Evolutionary conservation across 441 rosid genomes (phyloP), one percentile per base, ranked within the genome.

Genomic region (Arabidopsis hybrid): DNA sequence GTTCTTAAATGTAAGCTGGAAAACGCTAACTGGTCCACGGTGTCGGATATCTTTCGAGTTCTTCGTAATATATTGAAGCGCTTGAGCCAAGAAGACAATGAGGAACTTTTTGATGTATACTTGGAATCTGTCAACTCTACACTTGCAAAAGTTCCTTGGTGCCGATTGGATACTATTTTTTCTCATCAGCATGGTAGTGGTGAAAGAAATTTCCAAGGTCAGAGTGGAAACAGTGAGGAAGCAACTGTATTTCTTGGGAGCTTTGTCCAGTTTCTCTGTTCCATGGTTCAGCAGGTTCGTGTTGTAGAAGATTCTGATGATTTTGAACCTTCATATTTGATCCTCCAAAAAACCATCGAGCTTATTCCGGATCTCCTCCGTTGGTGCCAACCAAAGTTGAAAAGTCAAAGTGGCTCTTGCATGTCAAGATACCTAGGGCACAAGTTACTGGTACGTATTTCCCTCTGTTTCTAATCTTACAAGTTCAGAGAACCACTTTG

Each of bases 201-300:
- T 21, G 26, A 21, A 21, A 21, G 26, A 21, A 21, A 21, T 21
- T 21, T 21, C 26, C 26, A 21, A 21, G 26, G 62, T 12, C 69
- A 75, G 52, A 42, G 60, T 64, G 74, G 47, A 42, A 60, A 34
- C 35, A 67, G 78, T 60, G 84, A 72, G 70, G 77, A 70, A 13
- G 76, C 53, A 57, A 59, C 77, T 65, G 17, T 83, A 46, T 85
- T 89, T 82, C 79, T 89, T 39, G 96, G 94, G 78, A 82, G 42
- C 69, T 83, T 91, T 75, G 67, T 88, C 74, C 95, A 92, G 83
- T 80, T 91, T 16, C 83, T 94, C 4, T 89, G 91, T 84, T 89
- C 98, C 11, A 65, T 87, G 79, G 85, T 86, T 75, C 93, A 86
- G 72, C 85, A 80, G 65, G 64, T 61, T 32, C 46, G 61, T 60